Conservation (phyloP, 2,329 filamentous ascomycete genomes). For the Ophiostoma perfectum region DNA sequence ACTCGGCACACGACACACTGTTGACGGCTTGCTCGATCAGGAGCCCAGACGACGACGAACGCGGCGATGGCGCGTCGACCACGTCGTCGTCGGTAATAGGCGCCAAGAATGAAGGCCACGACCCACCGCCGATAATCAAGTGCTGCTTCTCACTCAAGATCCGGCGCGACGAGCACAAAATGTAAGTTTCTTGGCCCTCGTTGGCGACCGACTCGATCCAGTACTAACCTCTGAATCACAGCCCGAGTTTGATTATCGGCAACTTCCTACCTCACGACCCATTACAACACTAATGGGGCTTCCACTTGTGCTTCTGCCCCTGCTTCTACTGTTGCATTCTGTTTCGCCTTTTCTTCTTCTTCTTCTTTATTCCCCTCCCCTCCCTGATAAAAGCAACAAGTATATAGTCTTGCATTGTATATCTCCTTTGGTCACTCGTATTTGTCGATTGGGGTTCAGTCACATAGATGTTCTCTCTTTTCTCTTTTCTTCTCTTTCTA, state of each 20-base stretch:
- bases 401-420: conserved; percentile 4
- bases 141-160: conserved; percentile 99
- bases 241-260: conserved; percentile 88
- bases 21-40: conserved; percentile 90
- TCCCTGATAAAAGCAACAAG: background rate
- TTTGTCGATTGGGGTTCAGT: no score
- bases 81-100: background rate
- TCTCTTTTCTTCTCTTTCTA: background rate
- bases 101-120: background rate
- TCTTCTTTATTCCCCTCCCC: background rate
- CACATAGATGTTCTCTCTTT: background rate
- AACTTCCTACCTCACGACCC: conserved; percentile 90
- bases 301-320: no score
- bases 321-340: no score
- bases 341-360: background rate
- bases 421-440: background rate
- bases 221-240: conserved; percentile 36
- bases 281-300: conserved; percentile 16
- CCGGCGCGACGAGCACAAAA: conserved; percentile 86
- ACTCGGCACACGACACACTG: conserved; percentile 87
- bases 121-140: conserved; percentile 53
- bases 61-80: conserved; percentile 42
- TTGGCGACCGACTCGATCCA: background rate
- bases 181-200: conserved; percentile 55
- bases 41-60: conserved; percentile 60